Evolutionary conservation across 352 stramenopile species (phyloP), one percentile per base, ranked within the genome.

Genomic region (Blastocystis hominis): DNA sequence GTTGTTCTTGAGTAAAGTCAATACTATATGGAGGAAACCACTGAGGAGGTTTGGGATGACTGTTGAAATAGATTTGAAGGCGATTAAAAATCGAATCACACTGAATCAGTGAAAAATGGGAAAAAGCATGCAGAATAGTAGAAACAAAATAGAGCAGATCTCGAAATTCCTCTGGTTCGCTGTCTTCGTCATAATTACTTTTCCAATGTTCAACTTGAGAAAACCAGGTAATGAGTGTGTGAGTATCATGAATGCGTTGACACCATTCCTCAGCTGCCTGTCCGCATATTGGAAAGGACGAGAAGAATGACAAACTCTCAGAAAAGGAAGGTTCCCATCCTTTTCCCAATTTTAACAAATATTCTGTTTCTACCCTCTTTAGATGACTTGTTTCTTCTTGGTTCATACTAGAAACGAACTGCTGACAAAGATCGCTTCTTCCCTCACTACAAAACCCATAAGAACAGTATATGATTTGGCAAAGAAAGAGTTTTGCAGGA

Each of bases 401-500:
- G 13, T 50, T 30, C 9, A 80, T n/a, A 9, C 36, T 40, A 36
- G 6, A 3, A 61, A 36, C 44, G 17, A 80, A 17, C 1, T 64
- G 20, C 44, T 80, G 70, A 64, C 40, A 61, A 10, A 54, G 34
- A 46, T 80, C 70, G 42, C 70, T 80, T 24, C 50, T n/a, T 13
- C 44, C 46, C 30, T 61, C 47, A 40, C 42, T 30, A 62, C 36
- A 61, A 5, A n/a, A n/a, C 7, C 50, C 46, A 64, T 64, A 80
- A 9, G 46, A 80, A 38, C 20, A 36, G 13, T 13, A 34, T 30
- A 80, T 80, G 20, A 80, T n/a, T 54, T 64, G 20, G 42, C 36
- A 61, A 24, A 80, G 70, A 17, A 80, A 50, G 15, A 80, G 38
- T 64, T 80, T 80, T 24, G 70, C 10, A n/a, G 70, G 70, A 50